A percentile compares a stretch with the other conserved stretches of the same genome.
These are phyloP conservation scores for Ilyonectria robusta DNA, from an alignment of 2,329 filamentous ascomycete species.

Conservation along the genomic window DNA sequence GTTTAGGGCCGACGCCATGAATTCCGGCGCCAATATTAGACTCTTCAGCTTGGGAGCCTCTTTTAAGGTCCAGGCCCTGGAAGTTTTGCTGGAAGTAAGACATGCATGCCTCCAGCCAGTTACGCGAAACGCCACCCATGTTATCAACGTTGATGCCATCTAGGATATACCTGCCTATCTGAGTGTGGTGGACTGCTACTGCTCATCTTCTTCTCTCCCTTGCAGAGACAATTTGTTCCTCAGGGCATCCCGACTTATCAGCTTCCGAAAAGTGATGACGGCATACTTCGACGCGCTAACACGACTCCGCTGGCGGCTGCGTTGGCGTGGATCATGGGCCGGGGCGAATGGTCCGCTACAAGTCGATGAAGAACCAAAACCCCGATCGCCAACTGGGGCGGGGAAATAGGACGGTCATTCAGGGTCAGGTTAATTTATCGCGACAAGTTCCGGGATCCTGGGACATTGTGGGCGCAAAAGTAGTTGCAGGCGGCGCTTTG, in stretches of 20 bases:
- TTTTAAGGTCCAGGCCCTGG: background rate
- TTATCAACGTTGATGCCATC: background rate
- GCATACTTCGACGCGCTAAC: conserved; percentile 1
- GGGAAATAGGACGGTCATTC: background rate
- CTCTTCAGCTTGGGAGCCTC: background rate
- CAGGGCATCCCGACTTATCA: no score
- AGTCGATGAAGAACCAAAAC: background rate
- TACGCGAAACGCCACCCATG: background rate
- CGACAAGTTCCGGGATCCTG: background rate
- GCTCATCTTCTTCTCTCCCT: background rate
- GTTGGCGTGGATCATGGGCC: background rate
- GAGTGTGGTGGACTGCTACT: no score
- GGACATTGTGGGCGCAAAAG: background rate
- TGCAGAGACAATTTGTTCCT: no score
- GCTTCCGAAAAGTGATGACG: background rate
- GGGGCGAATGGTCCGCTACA: background rate
- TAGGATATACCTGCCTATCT: background rate
- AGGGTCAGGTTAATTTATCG: background rate
- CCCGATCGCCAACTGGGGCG: conserved; percentile 8
- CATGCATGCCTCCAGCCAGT: background rate
- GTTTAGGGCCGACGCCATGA: background rate
- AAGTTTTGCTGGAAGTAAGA: background rate
- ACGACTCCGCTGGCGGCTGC: background rate
- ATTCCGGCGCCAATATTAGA: background rate
- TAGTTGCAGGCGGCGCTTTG: background rate